Base-by-base conservation (phyloP, 495 filamentous ascomycete species). In the Tetracladium setigerum region DNA sequence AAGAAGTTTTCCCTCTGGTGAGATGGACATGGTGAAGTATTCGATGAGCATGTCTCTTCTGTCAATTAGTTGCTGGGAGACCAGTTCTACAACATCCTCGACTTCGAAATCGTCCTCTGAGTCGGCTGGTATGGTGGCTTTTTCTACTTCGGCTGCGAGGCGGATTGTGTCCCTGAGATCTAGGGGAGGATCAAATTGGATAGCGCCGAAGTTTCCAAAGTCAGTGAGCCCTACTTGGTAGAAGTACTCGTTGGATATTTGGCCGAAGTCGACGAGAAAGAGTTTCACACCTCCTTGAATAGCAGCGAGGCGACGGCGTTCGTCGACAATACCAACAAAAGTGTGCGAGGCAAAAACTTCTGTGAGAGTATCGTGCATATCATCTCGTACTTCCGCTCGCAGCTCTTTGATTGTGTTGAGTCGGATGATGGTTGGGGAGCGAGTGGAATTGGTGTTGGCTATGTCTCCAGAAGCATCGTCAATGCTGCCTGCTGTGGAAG, bases 151-250 rank as follows among this genome's bases (percentile, higher is more conserved):
- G 1, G 81, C 87, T 2, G 82, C 92, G 30, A 95, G 72, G 27
- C 65, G 60, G 0, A 99, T 70, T 9, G 97, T 64, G 42, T 86
- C 80, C 12, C 70, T 62, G 9, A 97, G 65, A 43, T 78, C 73
- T 0, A 95, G 76, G 1, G 87, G 73, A 1, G 89, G 86, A 41
- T 83, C 77, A 47, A 97, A 86, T 8, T 73, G 75, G 55, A 97
- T 95, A 41, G 71, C 58, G 13, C 94, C 94, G 62, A 95, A 97
- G 59, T 97, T 97, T 1, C 84, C 89, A 63, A 97, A 99, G 60
- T 97, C 89, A 0, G 92, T 95, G 36, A 99, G 76, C 2, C 90
- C 94, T 38, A 97, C 69, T 65, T 99, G 94, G 67, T 99, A 97
- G 68, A 99, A 95, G 66, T 91, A 90, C 58, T 97, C 94, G 47